Percentiles rank a stretch among this genome's conserved stretches.
phyloP scores from a whole-genome alignment of 306 rosid genomes.

The Castanopsis chinensis region DNA sequence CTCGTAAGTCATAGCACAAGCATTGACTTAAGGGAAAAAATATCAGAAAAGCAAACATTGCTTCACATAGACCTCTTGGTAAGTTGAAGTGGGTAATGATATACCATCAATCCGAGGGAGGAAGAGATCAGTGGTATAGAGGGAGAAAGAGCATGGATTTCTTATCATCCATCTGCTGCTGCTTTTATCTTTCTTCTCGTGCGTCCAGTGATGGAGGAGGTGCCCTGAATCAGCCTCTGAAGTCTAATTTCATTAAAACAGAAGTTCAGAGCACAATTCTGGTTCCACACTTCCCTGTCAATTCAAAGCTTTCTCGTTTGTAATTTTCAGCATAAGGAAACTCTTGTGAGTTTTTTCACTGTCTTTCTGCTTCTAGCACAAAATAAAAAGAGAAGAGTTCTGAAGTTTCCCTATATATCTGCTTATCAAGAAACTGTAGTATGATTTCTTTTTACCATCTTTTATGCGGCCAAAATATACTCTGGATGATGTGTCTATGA shows the following conservation, averaged over 20 bases:
- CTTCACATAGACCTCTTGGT: neutral
- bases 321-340: neutral
- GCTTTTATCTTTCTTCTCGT: neutral
- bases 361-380: neutral
- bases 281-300: neutral
- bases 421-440: neutral
- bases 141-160: neutral
- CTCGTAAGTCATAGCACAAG: neutral
- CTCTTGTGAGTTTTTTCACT: neutral
- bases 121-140: neutral
- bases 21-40: neutral
- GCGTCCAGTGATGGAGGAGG: neutral
- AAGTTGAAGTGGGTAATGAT: neutral
- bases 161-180: slow-evolving; percentile 11
- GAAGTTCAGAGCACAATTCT: neutral
- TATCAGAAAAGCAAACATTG: neutral
- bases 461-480: neutral
- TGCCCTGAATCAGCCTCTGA: neutral
- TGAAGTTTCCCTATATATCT: neutral
- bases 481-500: too few species aligned
- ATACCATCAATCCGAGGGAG: neutral
- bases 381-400: neutral
- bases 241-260: neutral
- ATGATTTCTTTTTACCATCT: neutral
- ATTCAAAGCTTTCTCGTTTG: neutral